Evolutionary conservation across 306 rosid species (phyloP).

Genomic region (Nissolia schottii): DNA sequence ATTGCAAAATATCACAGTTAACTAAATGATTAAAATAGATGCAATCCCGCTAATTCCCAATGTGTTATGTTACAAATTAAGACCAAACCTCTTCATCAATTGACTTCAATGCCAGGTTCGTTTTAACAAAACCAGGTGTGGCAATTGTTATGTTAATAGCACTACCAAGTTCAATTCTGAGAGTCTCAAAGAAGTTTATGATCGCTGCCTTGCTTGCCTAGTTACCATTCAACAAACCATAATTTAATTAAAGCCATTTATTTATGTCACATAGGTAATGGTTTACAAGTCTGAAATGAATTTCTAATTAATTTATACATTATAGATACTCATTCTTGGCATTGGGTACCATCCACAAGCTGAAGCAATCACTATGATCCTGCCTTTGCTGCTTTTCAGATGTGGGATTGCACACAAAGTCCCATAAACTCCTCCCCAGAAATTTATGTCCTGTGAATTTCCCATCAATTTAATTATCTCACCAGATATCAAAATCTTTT

Average conservation of each 20-base stretch:
- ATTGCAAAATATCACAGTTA: background rate
- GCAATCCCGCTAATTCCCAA: background rate
- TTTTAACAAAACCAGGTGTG: conserved; percentile 32
- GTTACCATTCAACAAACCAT: background rate
- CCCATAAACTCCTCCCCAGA: conserved; percentile 67
- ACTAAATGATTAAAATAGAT: background rate
- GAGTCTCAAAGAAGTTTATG: conserved; percentile 38
- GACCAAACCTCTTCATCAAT: background rate
- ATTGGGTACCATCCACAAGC: conserved; percentile 51
- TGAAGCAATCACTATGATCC: conserved; percentile 58
- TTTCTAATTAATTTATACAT: conserved; percentile 18
- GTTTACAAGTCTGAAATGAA: background rate
- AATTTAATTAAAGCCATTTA: too few species aligned
- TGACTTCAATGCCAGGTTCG: background rate
- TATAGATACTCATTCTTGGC: conserved; percentile 53
- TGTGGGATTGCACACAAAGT: conserved; percentile 57
- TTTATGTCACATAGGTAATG: too few species aligned
- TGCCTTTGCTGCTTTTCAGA: conserved; percentile 52
- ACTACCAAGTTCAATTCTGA: conserved; percentile 38
- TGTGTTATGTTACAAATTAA: too few species aligned
- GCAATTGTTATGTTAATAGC: conserved; percentile 39
- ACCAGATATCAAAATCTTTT: background rate
- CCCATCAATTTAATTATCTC: background rate
- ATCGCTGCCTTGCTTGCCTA: conserved; percentile 56
- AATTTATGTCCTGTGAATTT: conserved; percentile 51